Conservation (phyloP, 192 early-diverging fungal species). For the Backusella liffmaniae region DNA sequence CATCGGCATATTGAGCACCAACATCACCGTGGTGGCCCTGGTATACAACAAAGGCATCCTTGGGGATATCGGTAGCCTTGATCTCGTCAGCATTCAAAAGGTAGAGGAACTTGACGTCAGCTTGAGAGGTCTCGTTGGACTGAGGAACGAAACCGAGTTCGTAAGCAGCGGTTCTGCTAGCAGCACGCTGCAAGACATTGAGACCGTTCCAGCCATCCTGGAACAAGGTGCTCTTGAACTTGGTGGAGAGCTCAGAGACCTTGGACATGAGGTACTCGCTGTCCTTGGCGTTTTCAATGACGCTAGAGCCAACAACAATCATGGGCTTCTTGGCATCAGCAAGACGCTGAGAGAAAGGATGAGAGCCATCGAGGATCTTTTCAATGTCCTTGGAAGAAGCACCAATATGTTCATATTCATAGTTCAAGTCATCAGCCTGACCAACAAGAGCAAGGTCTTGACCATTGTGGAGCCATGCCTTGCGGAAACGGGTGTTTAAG, state of each 20-base stretch:
- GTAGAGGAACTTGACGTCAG: slow-evolving; percentile 76
- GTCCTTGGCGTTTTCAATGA: slow-evolving; percentile 70
- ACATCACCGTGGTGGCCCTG: slow-evolving; percentile 99
- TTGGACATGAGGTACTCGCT: slow-evolving; percentile 69
- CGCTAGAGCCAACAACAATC: slow-evolving; percentile 83
- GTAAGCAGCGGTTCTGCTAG: slow-evolving; percentile 82
- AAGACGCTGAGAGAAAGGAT: slow-evolving; percentile 75
- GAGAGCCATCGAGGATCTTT: slow-evolving; percentile 61
- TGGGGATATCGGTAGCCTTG: slow-evolving; percentile 69
- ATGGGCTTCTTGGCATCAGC: slow-evolving; percentile 87
- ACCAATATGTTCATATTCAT: slow-evolving; percentile 89
- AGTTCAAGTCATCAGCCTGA: slow-evolving; percentile 75
- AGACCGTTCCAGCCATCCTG: slow-evolving; percentile 86
- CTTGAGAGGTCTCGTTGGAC: slow-evolving; percentile 33
- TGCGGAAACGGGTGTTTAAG: slow-evolving; percentile 94
- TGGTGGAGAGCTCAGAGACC: slow-evolving; percentile 73
- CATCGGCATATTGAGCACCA: slow-evolving; percentile 93
- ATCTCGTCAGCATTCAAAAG: slow-evolving; percentile 93
- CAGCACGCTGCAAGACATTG: slow-evolving; percentile 87
- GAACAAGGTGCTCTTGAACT: slow-evolving; percentile 67
- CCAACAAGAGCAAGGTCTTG: slow-evolving; percentile 85
- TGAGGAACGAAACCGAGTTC: slow-evolving; percentile 87
- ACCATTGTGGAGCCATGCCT: slow-evolving; percentile 83
- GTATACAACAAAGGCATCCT: slow-evolving; percentile 95
- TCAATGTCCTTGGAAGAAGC: slow-evolving; percentile 62